phyloP scores from a whole-genome alignment of 2,329 filamentous ascomycete species.

The Bertia moriformis region DNA sequence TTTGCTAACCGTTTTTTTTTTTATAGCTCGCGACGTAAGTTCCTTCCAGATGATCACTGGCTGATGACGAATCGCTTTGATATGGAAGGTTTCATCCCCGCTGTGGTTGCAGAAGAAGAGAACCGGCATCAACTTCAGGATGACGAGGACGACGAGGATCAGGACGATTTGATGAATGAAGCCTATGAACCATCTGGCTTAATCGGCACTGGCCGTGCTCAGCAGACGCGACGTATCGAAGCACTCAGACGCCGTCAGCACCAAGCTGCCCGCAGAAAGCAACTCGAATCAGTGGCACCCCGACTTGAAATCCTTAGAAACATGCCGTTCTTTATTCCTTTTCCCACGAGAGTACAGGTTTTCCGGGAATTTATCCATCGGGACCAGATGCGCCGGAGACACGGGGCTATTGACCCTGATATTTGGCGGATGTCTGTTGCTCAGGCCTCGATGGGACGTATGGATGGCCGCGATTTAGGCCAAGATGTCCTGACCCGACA shows the following conservation, averaged over 20 bases:
- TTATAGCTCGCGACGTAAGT: conserved; percentile 60
- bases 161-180: conserved; percentile 22
- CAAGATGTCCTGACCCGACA: conserved; percentile 39
- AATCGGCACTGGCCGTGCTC: conserved; percentile 44
- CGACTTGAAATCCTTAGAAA: conserved; percentile 83
- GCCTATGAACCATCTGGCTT: conserved; percentile 28
- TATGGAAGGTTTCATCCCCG: conserved; percentile 73
- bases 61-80: conserved; percentile 80
- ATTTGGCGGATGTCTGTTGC: conserved; percentile 53
- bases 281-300: conserved; percentile 67
- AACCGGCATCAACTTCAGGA: conserved; percentile 55
- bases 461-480: conserved; percentile 7
- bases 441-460: conserved; percentile 15
- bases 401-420: conserved; percentile 58
- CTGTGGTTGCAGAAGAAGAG: conserved; percentile 79
- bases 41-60: conserved; percentile 77
- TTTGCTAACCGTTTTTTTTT: neutral
- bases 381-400: conserved; percentile 61
- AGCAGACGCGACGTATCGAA: conserved; percentile 32
- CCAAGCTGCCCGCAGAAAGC: conserved; percentile 52
- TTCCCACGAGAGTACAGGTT: conserved; percentile 77
- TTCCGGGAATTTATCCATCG: conserved; percentile 83
- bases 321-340: conserved; percentile 94
- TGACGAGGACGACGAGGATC: conserved; percentile 35
- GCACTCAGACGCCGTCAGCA: conserved; percentile 47